Evolutionary conservation across 2,329 filamentous ascomycete species (phyloP).

Genomic region (Penicillium decumbens): DNA sequence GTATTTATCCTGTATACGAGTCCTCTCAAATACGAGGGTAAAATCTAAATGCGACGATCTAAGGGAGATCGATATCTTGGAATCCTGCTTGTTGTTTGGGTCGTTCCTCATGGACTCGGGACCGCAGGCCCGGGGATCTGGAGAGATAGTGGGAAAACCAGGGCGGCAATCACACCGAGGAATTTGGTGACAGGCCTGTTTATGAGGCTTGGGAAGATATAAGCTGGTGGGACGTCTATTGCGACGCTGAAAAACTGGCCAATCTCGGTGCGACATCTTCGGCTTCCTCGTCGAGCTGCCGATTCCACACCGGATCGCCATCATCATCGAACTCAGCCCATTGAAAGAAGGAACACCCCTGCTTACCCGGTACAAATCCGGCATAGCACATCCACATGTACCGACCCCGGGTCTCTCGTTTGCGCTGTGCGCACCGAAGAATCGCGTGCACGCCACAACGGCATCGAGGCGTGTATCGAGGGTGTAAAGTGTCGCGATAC

Average conservation of each 20-base stretch:
- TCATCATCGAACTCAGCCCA: conserved; percentile 87
- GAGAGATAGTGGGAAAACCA: not conserved
- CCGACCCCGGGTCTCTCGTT: conserved; percentile 67
- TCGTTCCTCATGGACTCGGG: not conserved
- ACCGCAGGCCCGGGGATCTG: not conserved
- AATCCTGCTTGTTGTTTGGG: not conserved
- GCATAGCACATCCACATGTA: conserved; percentile 96
- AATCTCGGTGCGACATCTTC: conserved; percentile 22
- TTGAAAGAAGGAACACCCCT: conserved; percentile 71
- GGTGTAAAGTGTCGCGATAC: conserved; percentile 73
- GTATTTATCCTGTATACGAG: not conserved
- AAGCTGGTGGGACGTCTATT: conserved; percentile 2
- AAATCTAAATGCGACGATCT: not conserved
- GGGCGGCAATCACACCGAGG: not conserved
- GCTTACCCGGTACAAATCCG: conserved; percentile 43
- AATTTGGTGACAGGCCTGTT: no score
- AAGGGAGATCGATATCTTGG: not conserved
- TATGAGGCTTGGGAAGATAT: not conserved
- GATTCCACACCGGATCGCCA: conserved; percentile 66
- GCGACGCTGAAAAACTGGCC: conserved; percentile 25
- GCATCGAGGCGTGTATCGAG: conserved; percentile 71
- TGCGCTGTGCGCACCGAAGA: conserved; percentile 73
- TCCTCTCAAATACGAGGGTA: conserved; percentile 3
- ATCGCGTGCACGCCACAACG: conserved; percentile 64
- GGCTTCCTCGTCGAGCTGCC: conserved; percentile 3